Percentiles rank a stretch among this genome's conserved stretches.
Evolutionary conservation across 2,329 filamentous ascomycete genomes (phyloP).

Genomic region (Pseudogymnoascus sp.): DNA sequence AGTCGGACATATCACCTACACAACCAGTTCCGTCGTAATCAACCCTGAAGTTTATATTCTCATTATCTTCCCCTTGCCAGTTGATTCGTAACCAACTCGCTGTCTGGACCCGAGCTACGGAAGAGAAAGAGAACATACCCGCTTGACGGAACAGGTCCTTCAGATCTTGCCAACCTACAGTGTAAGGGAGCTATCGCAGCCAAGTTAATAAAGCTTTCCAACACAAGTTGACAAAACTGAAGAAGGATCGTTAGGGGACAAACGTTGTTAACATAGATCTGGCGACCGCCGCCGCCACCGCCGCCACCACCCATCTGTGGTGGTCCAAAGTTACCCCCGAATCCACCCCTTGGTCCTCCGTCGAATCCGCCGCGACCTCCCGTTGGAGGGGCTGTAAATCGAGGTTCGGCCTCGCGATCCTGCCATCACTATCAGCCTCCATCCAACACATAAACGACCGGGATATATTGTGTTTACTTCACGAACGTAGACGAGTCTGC

Average conservation of each 20-base stretch:
- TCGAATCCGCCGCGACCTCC: slow-evolving; percentile 55
- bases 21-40: no score
- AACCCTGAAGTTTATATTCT: no score
- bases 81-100: no score
- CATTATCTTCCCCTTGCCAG: no score
- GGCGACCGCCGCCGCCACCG: slow-evolving; percentile 67
- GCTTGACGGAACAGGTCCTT: slow-evolving; percentile 98
- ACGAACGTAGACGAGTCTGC: slow-evolving; percentile 94
- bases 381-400: slow-evolving; percentile 72
- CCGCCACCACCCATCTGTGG: slow-evolving; percentile 32
- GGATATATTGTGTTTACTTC: slow-evolving; percentile 53
- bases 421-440: slow-evolving; percentile 32
- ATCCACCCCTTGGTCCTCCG: slow-evolving; percentile 39
- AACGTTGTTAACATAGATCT: slow-evolving; percentile 98
- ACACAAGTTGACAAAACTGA: slow-evolving; percentile 22
- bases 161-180: slow-evolving; percentile 95
- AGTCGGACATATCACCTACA: no score
- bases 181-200: slow-evolving; percentile 74
- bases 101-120: no score
- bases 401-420: slow-evolving; percentile 97
- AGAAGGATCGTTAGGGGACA: slow-evolving; percentile 43
- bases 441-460: slow-evolving; percentile 11
- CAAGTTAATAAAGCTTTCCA: slow-evolving; percentile 30
- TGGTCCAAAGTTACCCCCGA: slow-evolving; percentile 38
- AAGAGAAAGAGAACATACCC: slow-evolving; percentile 51